phyloP scores from a whole-genome alignment of 208 protist genomes.

The Polymyxa betae region DNA sequence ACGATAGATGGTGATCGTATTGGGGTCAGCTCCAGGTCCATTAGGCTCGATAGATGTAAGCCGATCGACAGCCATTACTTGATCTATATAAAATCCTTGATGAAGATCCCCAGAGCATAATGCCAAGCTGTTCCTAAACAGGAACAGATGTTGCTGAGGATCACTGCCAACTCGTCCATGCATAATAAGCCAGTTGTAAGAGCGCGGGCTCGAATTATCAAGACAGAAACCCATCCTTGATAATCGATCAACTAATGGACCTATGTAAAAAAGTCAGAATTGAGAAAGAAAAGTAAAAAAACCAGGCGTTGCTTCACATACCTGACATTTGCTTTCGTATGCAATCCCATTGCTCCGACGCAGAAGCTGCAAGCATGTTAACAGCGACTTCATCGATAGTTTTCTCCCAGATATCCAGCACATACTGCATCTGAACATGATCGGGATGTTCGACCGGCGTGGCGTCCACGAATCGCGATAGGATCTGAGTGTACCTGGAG shows the following conservation, averaged over 20 bases:
- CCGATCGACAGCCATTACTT: slow-evolving; percentile 42
- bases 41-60: neutral
- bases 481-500: neutral
- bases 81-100: neutral
- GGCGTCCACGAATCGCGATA: neutral
- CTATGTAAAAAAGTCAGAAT: neutral
- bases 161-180: neutral
- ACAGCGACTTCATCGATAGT: neutral
- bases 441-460: slow-evolving; percentile 4
- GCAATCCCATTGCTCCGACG: neutral
- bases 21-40: neutral
- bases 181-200: neutral
- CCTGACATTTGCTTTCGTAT: neutral
- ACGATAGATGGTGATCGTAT: neutral
- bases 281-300: too few relatives aligned
- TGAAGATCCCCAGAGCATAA: slow-evolving; percentile 13
- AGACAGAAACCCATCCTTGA: neutral
- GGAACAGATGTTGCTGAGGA: neutral
- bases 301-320: neutral
- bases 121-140: neutral
- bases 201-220: neutral
- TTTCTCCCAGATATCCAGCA: neutral
- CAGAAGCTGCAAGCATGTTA: neutral
- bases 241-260: neutral
- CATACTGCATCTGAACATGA: neutral